Base-by-base conservation (phyloP, 2,329 filamentous ascomycete species). In the Alternaria tenuissima region DNA sequence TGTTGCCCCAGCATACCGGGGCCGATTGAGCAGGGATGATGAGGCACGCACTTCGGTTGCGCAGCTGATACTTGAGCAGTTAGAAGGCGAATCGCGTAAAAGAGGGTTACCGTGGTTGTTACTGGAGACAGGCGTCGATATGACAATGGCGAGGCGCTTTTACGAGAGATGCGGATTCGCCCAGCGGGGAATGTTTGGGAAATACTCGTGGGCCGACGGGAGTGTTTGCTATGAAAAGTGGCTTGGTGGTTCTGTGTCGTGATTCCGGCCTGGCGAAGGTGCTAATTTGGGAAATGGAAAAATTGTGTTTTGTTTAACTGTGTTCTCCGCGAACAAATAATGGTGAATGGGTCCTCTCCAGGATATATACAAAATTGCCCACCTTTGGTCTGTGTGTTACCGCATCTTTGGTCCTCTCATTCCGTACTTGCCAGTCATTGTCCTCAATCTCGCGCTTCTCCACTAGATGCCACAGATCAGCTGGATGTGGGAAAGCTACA, bases 281-380 rank as follows among this genome's bases (percentile, higher is more conserved):
- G 46, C 30, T 4, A 1, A 30, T 48, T 18, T 24, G 9, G 28
- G 18, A 20, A 20, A 20, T 20, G 18, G 0, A 11, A 24, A 48
- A 48, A 36, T 36, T 11, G 14, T 5, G 5, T 34, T 11, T 22
- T 49, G 46, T 5, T 2, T 55, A 65, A 20, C 63, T 39, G 28
- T 64, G 60, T 24, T 51, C 60, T 43, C 65, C 61, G 24, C 63
- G 51, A 28, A 67, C 18, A 46, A 61, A 64, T 3, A 75, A 51
- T n/a, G 67, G 61, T 3, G 69, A 61, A n/a, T 76, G 63, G 30
- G 79, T 81, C 49, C 79, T 63, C 43, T 73, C 71, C 34, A 81
- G 58, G 1, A 81, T 68, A 63, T 81, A 81, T 1, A 81, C 60
- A 74, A 75, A 80, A 57, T 81, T 76, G 36, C 69, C 62, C 5